Evolutionary conservation across 768 basidiomycete species (phyloP).

Genomic region (Boletales sp.): DNA sequence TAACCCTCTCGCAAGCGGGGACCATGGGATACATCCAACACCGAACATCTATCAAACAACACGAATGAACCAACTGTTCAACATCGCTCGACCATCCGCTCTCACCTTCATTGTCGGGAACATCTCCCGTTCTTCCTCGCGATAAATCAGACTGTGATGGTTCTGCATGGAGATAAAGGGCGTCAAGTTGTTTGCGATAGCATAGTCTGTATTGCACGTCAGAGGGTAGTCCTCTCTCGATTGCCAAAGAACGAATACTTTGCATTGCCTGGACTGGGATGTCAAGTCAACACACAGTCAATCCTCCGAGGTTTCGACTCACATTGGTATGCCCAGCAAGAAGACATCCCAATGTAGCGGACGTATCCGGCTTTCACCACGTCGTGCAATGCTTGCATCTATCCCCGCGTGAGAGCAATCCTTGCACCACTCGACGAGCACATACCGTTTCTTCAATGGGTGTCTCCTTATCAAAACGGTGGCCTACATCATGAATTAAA

Average conservation of each 20-base stretch:
- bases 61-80: no score
- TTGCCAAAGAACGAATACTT: conserved; percentile 20
- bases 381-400: conserved; percentile 50
- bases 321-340: conserved; percentile 41
- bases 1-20: conserved; percentile 37
- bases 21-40: conserved; percentile 46
- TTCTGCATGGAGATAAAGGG: conserved; percentile 68
- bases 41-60: conserved; percentile 34
- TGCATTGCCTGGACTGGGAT: conserved; percentile 37
- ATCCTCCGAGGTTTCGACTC: conserved; percentile 2
- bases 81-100: no score
- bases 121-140: conserved; percentile 61
- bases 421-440: not conserved
- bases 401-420: not conserved
- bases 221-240: not conserved
- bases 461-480: conserved; percentile 49
- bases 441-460: conserved; percentile 44
- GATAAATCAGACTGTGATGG: conserved; percentile 52
- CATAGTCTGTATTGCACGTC: conserved; percentile 28
- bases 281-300: not conserved
- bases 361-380: conserved; percentile 48
- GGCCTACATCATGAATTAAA: conserved; percentile 27
- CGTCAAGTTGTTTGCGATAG: conserved; percentile 41
- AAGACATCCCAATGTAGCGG: conserved; percentile 44
- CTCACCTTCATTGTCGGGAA: conserved; percentile 38